Percentiles rank a stretch among this genome's conserved stretches.
These are phyloP conservation scores for Litsea cubeba DNA, from an alignment of 164 flowering plant genomes.

Conservation along the genomic window DNA sequence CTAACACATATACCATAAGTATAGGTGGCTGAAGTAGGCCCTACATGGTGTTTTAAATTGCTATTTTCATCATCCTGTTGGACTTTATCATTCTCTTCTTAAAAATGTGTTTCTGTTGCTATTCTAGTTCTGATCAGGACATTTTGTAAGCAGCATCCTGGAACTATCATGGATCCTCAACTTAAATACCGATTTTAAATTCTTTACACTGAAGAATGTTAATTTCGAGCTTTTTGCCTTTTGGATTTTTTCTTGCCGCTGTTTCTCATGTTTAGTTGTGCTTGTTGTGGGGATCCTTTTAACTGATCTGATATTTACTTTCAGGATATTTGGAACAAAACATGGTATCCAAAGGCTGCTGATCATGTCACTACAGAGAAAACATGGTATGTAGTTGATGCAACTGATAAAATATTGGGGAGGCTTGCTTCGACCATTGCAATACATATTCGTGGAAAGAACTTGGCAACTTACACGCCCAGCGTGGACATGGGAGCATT, in stretches of 20 bases:
- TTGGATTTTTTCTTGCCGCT: background rate
- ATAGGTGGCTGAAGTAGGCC: too few species aligned
- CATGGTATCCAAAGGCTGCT: conserved; percentile 94
- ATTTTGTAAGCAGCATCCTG: too few species aligned
- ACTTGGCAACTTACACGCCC: conserved; percentile 84
- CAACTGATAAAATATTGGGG: too few species aligned
- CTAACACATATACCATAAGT: too few species aligned
- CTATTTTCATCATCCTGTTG: too few species aligned
- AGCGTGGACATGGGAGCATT: conserved; percentile 99
- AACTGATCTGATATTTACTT: conserved; percentile 2
- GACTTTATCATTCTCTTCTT: too few species aligned
- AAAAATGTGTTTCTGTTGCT: too few species aligned
- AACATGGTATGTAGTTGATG: conserved; percentile 93
- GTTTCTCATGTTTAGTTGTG: background rate
- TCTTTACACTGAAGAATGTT: background rate
- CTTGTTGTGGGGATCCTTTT: background rate
- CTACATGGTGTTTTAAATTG: too few species aligned
- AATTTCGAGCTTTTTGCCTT: background rate
- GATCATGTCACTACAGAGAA: conserved; percentile 80
- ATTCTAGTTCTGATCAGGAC: too few species aligned
- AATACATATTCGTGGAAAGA: conserved; percentile 81
- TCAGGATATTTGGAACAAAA: conserved; percentile 93
- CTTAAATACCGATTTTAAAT: background rate
- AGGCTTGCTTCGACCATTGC: conserved; percentile 90
- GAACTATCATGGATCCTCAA: background rate